Evolutionary conservation across 495 filamentous ascomycete genomes (phyloP), one percentile per base, ranked within the genome.

Genomic region (Ramalina intermedia): DNA sequence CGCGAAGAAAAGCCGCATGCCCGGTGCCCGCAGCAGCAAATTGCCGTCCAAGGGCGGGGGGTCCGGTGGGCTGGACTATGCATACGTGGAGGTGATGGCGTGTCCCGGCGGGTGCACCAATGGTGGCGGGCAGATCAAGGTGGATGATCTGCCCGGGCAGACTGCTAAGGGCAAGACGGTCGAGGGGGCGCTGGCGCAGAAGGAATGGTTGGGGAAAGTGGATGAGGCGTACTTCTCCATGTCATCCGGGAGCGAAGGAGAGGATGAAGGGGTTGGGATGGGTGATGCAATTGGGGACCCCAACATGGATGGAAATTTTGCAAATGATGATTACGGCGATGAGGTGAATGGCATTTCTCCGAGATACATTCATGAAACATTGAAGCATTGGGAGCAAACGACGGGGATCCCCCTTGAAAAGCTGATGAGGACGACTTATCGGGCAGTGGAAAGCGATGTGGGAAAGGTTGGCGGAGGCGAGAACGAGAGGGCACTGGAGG

Each of bases 101-200:
- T 98, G 91, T 65, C 91, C 91, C 0, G 91, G 93, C 9, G 91
- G 91, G 1, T 98, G 91, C 63, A 98, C 91, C 43, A 98, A 96
- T 59, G 91, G 91, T 0, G 91, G 91, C 20, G 91, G 91, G 1
- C 91, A 98, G 69, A 81, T 98, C 50, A 90, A 93, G 50, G 79
- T 82, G 17, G 84, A 84, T 37, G 91, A 98, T 61, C 73, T 81
- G 6, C 68, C 68, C 58, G 54, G 57, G 20, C 51, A 46, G 16
- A 37, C n/a, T 6, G 48, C 20, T 20, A 55, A 56, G 33, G 29
- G 29, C 8, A 33, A 33, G 8, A 33, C 29, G 29, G 29, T 33
- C 7, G 29, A 33, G 29, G 29, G 29, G 7, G 58, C 52, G 14
- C 59, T 56, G 43, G 61, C 52, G 8, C 50, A 60, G 40, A 59